These are phyloP conservation scores for Ramaria rubella DNA, from an alignment of 768 basidiomycete genomes.

Conservation along the genomic window DNA sequence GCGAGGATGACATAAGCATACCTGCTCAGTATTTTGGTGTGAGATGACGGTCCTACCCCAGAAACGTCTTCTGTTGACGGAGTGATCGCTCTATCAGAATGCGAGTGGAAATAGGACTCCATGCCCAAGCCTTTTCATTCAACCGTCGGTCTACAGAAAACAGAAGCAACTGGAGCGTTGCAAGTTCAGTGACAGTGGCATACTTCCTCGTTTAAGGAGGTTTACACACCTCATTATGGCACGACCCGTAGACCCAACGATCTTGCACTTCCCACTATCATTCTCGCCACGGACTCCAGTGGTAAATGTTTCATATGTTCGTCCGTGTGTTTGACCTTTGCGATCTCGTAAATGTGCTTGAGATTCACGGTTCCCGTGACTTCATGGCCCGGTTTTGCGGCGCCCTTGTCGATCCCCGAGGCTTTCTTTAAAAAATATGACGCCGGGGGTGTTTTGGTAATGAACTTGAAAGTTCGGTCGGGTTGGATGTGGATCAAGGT, in stretches of 20 bases:
- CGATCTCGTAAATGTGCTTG: constrained; percentile 98
- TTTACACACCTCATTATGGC: constrained; percentile 42
- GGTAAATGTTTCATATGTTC: constrained; percentile 81
- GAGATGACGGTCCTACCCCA: no score
- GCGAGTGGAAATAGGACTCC: no score
- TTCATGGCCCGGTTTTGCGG: constrained; percentile 75
- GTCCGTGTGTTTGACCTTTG: constrained; percentile 91
- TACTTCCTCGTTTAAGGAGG: no score
- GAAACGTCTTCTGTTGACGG: no score
- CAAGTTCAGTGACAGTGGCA: no score
- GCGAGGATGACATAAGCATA: no score
- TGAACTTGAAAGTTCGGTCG: constrained; percentile 91
- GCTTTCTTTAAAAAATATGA: constrained; percentile 88
- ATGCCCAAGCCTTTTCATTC: no score
- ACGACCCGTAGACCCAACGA: constrained; percentile 88
- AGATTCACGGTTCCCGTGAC: constrained; percentile 76
- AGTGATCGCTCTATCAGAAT: no score
- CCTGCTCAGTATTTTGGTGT: no score
- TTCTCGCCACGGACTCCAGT: constrained; percentile 82
- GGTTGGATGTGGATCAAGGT: constrained; percentile 92
- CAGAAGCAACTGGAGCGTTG: no score
- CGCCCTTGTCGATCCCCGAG: constrained; percentile 85
- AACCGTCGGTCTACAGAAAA: no score
- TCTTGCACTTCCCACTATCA: constrained; percentile 82
- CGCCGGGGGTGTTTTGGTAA: constrained; percentile 86